Evolutionary conservation across 257 asterid species (phyloP).

Genomic region (Fraxinus quadrangulata): DNA sequence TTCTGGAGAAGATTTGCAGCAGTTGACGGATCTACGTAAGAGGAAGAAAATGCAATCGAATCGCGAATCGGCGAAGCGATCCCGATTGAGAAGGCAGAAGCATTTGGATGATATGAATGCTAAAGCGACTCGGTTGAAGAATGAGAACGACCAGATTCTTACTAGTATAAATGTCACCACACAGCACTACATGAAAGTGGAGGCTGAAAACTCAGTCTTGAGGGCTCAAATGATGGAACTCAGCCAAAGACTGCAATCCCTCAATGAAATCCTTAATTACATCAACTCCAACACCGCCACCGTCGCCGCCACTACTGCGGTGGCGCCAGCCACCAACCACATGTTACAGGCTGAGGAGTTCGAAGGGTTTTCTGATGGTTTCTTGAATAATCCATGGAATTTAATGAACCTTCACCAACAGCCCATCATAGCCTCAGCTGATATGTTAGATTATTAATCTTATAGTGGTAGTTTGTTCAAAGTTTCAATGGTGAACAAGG

Average conservation of each 20-base stretch:
- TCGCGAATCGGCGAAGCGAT: constrained; percentile 88
- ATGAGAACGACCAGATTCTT: constrained; percentile 53
- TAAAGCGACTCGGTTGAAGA: constrained; percentile 48
- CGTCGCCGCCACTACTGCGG: constrained; percentile 3
- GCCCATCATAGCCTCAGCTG: constrained; percentile 69
- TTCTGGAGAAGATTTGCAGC: constrained; percentile 45
- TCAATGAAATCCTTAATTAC: constrained; percentile 56
- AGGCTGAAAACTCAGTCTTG: constrained; percentile 70
- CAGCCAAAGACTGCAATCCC: constrained; percentile 62
- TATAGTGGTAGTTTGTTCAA: not conserved
- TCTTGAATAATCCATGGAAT: constrained; percentile 58
- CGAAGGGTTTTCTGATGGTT: constrained; percentile 33
- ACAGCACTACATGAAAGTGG: constrained; percentile 50
- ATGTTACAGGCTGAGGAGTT: constrained; percentile 42
- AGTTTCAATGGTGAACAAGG: no score
- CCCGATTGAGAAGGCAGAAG: constrained; percentile 83
- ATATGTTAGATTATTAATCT: constrained; percentile 55
- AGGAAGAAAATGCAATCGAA: constrained; percentile 80
- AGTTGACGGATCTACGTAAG: constrained; percentile 58
- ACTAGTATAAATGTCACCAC: constrained; percentile 43
- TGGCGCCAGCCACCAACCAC: constrained; percentile 29
- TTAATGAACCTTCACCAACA: constrained; percentile 44
- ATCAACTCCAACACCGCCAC: constrained; percentile 39
- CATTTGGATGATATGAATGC: constrained; percentile 68
- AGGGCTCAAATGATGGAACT: constrained; percentile 81